Conservation (phyloP, 768 basidiomycete species). For the Lactarius vividus region DNA sequence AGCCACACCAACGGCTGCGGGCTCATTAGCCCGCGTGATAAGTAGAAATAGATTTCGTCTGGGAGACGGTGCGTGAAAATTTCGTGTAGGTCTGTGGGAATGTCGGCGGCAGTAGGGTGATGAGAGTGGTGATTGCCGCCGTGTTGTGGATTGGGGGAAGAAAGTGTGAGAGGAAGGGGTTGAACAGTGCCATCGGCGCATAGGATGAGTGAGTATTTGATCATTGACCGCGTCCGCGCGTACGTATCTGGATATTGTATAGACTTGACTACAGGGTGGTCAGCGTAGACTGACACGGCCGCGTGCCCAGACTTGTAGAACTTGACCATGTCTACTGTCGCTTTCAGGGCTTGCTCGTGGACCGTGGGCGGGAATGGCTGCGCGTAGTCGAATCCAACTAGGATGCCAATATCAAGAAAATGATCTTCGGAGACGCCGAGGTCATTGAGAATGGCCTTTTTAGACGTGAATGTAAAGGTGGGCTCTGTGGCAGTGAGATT, state of each 20-base stretch:
- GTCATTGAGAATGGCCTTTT: conserved; percentile 66
- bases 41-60: conserved; percentile 95
- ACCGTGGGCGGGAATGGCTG: conserved; percentile 77
- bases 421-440: conserved; percentile 77
- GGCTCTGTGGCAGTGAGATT: conserved; percentile 68
- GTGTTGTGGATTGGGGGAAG: conserved; percentile 45
- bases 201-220: conserved; percentile 88
- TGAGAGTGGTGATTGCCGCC: conserved; percentile 57
- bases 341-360: conserved; percentile 79
- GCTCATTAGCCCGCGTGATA: conserved; percentile 86
- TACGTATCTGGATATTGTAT: conserved; percentile 82
- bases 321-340: conserved; percentile 88
- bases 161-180: conserved; percentile 75
- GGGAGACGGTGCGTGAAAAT: conserved; percentile 93
- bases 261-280: conserved; percentile 79
- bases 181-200: conserved; percentile 79
- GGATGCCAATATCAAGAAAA: conserved; percentile 90
- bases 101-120: conserved; percentile 79
- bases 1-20: conserved; percentile 96
- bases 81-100: conserved; percentile 88
- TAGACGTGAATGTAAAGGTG: conserved; percentile 82
- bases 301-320: conserved; percentile 89
- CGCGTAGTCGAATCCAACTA: conserved; percentile 85
- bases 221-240: conserved; percentile 84
- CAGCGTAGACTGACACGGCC: conserved; percentile 70